Base-by-base conservation (phyloP, 1,139 yeast species). In the Debaryomyces singareniensis region DNA sequence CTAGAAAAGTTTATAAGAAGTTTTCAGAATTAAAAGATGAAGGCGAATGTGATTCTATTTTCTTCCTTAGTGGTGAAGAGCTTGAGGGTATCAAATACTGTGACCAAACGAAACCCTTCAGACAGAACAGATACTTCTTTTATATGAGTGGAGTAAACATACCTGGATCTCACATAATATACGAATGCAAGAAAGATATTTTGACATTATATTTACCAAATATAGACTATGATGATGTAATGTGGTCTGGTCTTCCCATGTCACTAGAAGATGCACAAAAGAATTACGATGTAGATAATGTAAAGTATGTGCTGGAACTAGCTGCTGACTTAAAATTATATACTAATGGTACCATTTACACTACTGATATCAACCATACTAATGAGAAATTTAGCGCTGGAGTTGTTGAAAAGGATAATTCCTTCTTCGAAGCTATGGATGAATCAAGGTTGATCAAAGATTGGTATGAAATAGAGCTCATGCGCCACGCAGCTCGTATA, bases 171-270 rank as follows among this genome's bases (percentile, higher is more conserved):
- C 83, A 75, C 42, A 71, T 86, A 1, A 56, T 82, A 16, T 91
- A 74, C 48, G 62, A 75, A 27, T 52, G 78, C 16, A 46, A 46
- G 3, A 42, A 55, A 13, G 86, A 81, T 32, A 64, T 71, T 33
- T 66, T 86, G 40, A 75, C 78, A 0, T 61, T 89, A 27, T 89
- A 82, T 49, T 64, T 91, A 31, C 96, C 97, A 3, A 72, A 82
- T 35, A 67, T 89, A 29, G 95, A 87, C 50, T 60, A 72, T 30
- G 97, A 91, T 28, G 96, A 85, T 50, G 84, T 91, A 29, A 83
- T 91, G 89, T 91, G 98, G 97, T 79, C 93, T 34, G 98, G 98
- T 0, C 52, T 81, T 56, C 97, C 98, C 2, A 41, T 85, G 31
- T 61, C 75, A 24, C 45, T 67, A n/a, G 77, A 79, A 31, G 77